A percentile compares a stretch with the other conserved stretches of the same genome.
Evolutionary conservation across 345 rosid genomes (phyloP).

Genomic region (Citrus sp.): DNA sequence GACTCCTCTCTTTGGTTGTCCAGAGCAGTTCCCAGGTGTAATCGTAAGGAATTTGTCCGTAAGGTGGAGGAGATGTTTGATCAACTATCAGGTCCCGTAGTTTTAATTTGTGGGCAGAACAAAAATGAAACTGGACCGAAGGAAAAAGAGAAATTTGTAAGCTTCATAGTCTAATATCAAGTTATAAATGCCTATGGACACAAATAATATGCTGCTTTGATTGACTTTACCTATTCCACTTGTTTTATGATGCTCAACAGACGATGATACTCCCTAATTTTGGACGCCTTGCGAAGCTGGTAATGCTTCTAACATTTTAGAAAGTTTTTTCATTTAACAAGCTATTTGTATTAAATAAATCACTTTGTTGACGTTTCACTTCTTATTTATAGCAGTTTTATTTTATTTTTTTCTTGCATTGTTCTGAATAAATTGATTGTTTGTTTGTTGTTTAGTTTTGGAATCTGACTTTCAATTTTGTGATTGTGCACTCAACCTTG

Average conservation of each 20-base stretch:
- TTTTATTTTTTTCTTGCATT: not conserved
- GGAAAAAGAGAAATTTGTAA: conserved; percentile 87
- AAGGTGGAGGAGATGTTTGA: conserved; percentile 78
- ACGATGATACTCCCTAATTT: conserved; percentile 92
- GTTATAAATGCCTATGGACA: not conserved
- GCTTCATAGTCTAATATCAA: conserved; percentile 24
- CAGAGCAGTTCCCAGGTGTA: conserved; percentile 80
- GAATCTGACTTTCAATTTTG: not conserved
- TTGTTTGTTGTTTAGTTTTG: not conserved
- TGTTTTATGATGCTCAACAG: conserved; percentile 41
- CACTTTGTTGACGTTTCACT: not conserved
- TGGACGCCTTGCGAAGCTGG: conserved; percentile 88
- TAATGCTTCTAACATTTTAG: conserved; percentile 27
- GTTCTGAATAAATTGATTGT: not conserved
- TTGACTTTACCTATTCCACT: not conserved
- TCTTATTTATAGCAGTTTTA: not conserved
- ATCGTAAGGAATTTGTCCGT: conserved; percentile 62
- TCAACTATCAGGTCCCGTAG: conserved; percentile 74
- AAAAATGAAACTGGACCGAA: conserved; percentile 72
- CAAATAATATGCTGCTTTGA: not conserved
- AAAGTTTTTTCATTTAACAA: not conserved
- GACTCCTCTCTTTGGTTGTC: conserved; percentile 94
- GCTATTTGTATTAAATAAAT: not conserved
- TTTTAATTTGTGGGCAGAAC: conserved; percentile 87
- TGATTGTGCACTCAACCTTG: not conserved